Percentiles rank a stretch among this genome's conserved stretches.
phyloP scores from a whole-genome alignment of 768 basidiomycete genomes.

The Hygrophorus russula region DNA sequence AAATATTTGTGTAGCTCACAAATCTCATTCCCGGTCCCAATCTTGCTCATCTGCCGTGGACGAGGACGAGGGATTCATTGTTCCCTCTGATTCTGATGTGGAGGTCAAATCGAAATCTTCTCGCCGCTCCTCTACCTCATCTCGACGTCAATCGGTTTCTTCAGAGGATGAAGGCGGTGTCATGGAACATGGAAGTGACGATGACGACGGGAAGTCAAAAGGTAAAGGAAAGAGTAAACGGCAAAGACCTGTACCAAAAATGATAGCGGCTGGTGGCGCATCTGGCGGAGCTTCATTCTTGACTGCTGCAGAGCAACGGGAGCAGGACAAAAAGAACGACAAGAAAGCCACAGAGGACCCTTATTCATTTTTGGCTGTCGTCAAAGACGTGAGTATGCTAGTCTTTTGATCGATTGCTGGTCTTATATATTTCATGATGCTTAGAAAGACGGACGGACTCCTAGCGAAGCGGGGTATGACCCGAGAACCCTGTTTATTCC shows the following conservation, averaged over 20 bases:
- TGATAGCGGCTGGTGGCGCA: conserved; percentile 11
- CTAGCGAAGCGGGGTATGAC: conserved; percentile 82
- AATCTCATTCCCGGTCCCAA: conserved; percentile 6
- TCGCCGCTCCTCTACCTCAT: conserved; percentile 34
- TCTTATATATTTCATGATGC: background rate
- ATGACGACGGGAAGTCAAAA: conserved; percentile 26
- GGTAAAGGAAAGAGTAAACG: conserved; percentile 24
- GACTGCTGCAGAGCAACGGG: conserved; percentile 73
- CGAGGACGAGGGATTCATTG: conserved; percentile 68
- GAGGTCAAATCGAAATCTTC: conserved; percentile 44
- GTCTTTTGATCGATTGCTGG: background rate
- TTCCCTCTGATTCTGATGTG: conserved; percentile 51
- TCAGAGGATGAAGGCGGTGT: conserved; percentile 18
- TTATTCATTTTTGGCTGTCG: conserved; percentile 56
- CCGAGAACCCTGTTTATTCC: conserved; percentile 83
- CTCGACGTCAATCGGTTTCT: conserved; percentile 24
- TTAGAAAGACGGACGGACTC: conserved; percentile 71
- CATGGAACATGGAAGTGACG: conserved; percentile 15
- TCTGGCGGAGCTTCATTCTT: conserved; percentile 40
- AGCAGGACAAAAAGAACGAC: conserved; percentile 66
- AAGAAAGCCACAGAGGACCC: conserved; percentile 74
- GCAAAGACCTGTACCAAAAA: conserved; percentile 9
- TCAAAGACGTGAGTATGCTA: conserved; percentile 48
- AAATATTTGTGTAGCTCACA: conserved; percentile 23
- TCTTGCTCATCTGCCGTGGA: conserved; percentile 24